phyloP scores from a whole-genome alignment of 768 basidiomycete genomes.

The Trametopsis cervina region DNA sequence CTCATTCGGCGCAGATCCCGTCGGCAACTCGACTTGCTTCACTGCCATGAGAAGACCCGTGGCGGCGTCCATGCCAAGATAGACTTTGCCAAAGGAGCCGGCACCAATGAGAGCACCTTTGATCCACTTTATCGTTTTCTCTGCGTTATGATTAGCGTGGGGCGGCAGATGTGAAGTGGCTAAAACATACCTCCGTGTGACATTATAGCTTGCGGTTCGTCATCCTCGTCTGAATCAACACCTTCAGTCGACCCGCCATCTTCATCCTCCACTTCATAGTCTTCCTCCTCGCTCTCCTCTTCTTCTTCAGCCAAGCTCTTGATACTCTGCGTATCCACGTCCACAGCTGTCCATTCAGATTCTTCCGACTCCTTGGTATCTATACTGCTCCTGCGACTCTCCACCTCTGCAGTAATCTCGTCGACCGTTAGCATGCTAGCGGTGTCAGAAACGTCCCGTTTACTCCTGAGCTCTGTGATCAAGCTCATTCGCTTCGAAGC shows the following conservation, averaged over 20 bases:
- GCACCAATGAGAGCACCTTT: conserved; percentile 94
- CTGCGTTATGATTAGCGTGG: conserved; percentile 37
- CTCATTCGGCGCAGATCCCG: conserved; percentile 77
- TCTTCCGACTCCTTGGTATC: conserved; percentile 33
- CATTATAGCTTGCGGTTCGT: conserved; percentile 43
- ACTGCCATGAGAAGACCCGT: conserved; percentile 93
- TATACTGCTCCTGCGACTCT: conserved; percentile 54
- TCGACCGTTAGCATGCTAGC: conserved; percentile 93
- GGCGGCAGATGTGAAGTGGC: too few relatives aligned
- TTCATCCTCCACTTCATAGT: conserved; percentile 39
- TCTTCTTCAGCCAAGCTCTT: conserved; percentile 34
- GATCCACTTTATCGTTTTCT: conserved; percentile 82
- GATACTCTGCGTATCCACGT: conserved; percentile 27
- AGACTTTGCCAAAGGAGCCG: conserved; percentile 92
- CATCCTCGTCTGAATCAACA: conserved; percentile 38
- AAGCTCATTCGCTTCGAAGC: conserved; percentile 65
- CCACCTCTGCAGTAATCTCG: conserved; percentile 95
- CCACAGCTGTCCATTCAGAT: conserved; percentile 64
- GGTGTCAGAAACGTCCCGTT: conserved; percentile 80
- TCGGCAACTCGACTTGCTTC: conserved; percentile 92
- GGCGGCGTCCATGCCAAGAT: conserved; percentile 90
- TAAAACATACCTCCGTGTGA: conserved; percentile 48
- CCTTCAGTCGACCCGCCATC: conserved; percentile 34
- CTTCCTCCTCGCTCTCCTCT: conserved; percentile 39
- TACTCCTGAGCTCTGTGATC: conserved; percentile 75